A percentile compares a stretch with the other conserved stretches of the same genome.
Evolutionary conservation across 164 flowering plant species (phyloP).

Genomic region (Vitis amurensis): DNA sequence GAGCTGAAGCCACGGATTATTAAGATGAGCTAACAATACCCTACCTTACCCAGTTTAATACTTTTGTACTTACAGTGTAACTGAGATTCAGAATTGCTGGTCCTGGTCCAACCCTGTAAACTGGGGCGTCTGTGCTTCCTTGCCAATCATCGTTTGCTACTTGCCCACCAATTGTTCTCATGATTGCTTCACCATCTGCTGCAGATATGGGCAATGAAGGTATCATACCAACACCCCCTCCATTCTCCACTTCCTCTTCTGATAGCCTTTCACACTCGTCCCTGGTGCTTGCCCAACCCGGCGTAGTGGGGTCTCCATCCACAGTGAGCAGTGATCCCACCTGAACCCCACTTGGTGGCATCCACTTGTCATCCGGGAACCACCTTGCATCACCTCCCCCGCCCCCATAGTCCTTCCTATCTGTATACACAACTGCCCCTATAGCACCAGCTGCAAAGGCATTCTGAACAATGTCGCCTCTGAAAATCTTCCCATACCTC

Average conservation of each 20-base stretch:
- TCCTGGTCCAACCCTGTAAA: conserved; percentile 71
- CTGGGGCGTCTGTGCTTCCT: conserved; percentile 39
- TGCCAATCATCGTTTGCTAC: conserved; percentile 70
- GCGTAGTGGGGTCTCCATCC: conserved; percentile 72
- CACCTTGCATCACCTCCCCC: conserved; percentile 34
- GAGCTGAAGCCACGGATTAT: no score
- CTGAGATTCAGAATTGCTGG: conserved; percentile 60
- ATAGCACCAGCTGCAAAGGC: conserved; percentile 59
- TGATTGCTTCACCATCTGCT: conserved; percentile 55
- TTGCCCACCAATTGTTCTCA: conserved; percentile 54
- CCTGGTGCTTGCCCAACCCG: conserved; percentile 65
- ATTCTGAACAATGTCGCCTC: conserved; percentile 68
- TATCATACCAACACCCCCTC: conserved; percentile 55
- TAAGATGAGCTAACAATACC: not conserved
- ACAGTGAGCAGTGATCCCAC: conserved; percentile 62
- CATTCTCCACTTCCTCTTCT: conserved; percentile 43
- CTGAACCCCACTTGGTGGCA: conserved; percentile 86
- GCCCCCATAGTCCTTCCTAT: conserved; percentile 66
- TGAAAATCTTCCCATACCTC: conserved; percentile 60
- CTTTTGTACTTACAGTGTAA: conserved; percentile 43
- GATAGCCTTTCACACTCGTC: conserved; percentile 57
- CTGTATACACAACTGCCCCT: conserved; percentile 59
- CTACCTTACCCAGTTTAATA: no score
- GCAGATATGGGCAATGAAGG: conserved; percentile 73
- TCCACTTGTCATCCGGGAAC: conserved; percentile 64